Evolutionary conservation across 345 rosid species (phyloP), one percentile per base, ranked within the genome.

Genomic region (Excoecaria cochinchinensis): DNA sequence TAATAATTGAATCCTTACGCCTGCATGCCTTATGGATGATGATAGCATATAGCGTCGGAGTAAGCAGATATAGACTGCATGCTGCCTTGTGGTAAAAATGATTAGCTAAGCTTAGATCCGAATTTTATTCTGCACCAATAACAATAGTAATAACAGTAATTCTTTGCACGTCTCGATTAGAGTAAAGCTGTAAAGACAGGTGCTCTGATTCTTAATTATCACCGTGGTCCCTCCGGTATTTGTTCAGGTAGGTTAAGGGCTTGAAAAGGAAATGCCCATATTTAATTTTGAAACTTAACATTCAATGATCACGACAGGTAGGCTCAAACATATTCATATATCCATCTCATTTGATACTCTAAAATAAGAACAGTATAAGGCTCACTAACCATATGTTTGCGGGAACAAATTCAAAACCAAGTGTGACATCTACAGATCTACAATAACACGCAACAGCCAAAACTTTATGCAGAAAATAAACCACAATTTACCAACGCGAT

Each of bases 1-100:
- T 19, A 39, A 64, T 64, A 64, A 64, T 64, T 64, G 11, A 47
- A 31, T 1, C 11, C 64, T 56, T 71, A 24, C 56, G 75, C 38
- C 22, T 8, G 9, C n/a, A 46, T 42, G 40, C 6, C 77, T 16
- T 56, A 10, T 3, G 44, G 15, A 31, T 67, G 66, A 75, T 46
- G 72, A 31, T 67, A 57, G 66, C 57, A n/a, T 31, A 19, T 9
- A 17, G 58, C 21, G 0, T 5, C 21, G 31, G 31, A 31, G 31
- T 2, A 31, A 31, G 31, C 31, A 31, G 31, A 31, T 31, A 31
- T 1, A 59, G 6, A 7, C 22, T 6, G 60, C 60, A 2, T 4
- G 24, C 11, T 6, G 25, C 60, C 60, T n/a, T n/a, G 25, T 56
- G 24, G 60, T 56, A 8, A 56, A 44, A 56, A 3, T 19, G 24